Base-by-base conservation (phyloP, 441 rosid genomes). In the Croton laevigatus region DNA sequence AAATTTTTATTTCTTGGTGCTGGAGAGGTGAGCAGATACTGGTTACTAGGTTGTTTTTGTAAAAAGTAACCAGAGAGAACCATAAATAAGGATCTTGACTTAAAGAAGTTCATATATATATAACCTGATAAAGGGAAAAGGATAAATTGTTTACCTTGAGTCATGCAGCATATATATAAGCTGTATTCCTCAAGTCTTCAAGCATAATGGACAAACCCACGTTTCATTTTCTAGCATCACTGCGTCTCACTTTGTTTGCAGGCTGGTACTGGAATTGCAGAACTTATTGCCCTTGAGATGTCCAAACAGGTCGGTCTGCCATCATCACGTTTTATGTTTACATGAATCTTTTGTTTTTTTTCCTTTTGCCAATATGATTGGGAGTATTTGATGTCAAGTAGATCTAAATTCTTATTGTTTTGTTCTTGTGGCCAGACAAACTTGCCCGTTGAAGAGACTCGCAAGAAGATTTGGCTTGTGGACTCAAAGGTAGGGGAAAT, bases 241-340 rank as follows among this genome's bases (percentile, higher is more conserved):
- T 44, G 20, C 42, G 71, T 70, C 62, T 44, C 70, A 27, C 32
- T 27, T 54, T 78, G 57, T 72, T 75, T 69, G 66, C 75, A 93
- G 93, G 98, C 97, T 77, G 98, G 98, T 78, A 92, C 98, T 6
- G 98, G 98, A 45, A 81, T 92, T 54, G 97, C 98, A 62, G 93
- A 92, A 79, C 88, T 92, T 54, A 87, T 92, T 75, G 98, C 97
- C 77, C 96, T 89, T 54, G 84, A 90, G 79, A 86, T 90, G 19
- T 85, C 95, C 3, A 89, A 83, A 74, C 89, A 85, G 95, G 97
- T 93, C 27, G 17, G 14, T 2, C 34, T 34, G 51, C 53, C 53
- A 12, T 34, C 27, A 32, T 4, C 37, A 11, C 10, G 11, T 53
- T 55, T 17, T n/a, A 19, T 0, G 6, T 52, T 5, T 8, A 27